Conservation (phyloP, 257 asterid species). For the Oldenlandia corymbosa region DNA sequence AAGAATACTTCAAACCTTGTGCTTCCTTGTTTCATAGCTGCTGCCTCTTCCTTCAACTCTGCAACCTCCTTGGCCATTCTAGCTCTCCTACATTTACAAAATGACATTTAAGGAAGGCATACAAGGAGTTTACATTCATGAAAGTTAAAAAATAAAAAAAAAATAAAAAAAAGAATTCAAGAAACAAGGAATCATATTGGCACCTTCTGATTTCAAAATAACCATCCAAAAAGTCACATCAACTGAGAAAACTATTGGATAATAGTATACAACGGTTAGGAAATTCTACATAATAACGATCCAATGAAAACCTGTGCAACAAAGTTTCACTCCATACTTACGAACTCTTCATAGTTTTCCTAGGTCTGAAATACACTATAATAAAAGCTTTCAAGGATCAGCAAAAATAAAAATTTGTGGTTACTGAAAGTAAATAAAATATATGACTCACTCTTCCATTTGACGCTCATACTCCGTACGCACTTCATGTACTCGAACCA, state of each 20-base stretch:
- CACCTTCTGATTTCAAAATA: not conserved
- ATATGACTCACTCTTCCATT: constrained; percentile 69
- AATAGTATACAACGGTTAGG: not conserved
- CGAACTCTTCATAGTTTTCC: not conserved
- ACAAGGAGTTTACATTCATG: not conserved
- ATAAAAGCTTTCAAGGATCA: not conserved
- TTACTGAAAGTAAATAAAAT: constrained; percentile 4
- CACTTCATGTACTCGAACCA: constrained; percentile 88
- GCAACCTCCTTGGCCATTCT: constrained; percentile 87
- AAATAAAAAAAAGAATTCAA: no score
- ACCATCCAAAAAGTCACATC: not conserved
- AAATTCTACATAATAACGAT: not conserved
- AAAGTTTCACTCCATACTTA: not conserved
- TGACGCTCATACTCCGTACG: constrained; percentile 90
- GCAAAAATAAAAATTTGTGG: not conserved
- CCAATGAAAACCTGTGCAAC: not conserved
- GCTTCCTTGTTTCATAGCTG: constrained; percentile 43
- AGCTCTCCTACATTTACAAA: constrained; percentile 56
- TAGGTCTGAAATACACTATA: not conserved
- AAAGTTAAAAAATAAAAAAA: no score
- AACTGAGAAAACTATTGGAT: not conserved
- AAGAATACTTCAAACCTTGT: constrained; percentile 43
- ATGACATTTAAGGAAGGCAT: not conserved
- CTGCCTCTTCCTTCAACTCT: constrained; percentile 74
- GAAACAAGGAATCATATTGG: no score